phyloP scores from a whole-genome alignment of 495 filamentous ascomycete species.

The Talaromyces adpressus region DNA sequence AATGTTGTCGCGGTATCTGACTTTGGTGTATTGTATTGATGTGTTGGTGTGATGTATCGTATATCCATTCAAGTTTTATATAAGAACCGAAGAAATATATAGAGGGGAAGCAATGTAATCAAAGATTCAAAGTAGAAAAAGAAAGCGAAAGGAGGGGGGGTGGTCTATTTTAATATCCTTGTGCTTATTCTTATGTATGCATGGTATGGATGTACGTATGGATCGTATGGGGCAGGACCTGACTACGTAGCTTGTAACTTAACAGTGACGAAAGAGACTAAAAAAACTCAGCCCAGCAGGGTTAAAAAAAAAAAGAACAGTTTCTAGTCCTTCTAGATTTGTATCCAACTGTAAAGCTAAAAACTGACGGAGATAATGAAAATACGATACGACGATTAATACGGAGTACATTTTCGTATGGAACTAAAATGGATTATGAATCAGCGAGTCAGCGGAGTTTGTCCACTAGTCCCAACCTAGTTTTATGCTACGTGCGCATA shows the following conservation, averaged over 20 bases:
- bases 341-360: not conserved
- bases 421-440: not conserved
- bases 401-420: not conserved
- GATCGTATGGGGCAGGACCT: not conserved
- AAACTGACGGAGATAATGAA: not conserved
- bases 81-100: not conserved
- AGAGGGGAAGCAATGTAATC: not conserved
- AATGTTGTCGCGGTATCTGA: not conserved
- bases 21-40: not conserved
- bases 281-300: not conserved
- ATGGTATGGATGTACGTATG: not conserved
- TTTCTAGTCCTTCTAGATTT: not conserved
- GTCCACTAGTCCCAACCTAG: not conserved
- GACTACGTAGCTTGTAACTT: not conserved
- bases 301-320: not conserved
- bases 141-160: not conserved
- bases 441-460: not conserved
- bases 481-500: not conserved
- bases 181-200: slow-evolving; percentile 1
- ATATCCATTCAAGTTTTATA: not conserved
- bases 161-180: slow-evolving; percentile 5
- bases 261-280: slow-evolving; percentile 5
- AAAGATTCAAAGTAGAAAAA: not conserved
- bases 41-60: not conserved
- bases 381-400: not conserved